Conservation (phyloP, 371 early-diverging fungal species). For the Coemansia sp. region DNA sequence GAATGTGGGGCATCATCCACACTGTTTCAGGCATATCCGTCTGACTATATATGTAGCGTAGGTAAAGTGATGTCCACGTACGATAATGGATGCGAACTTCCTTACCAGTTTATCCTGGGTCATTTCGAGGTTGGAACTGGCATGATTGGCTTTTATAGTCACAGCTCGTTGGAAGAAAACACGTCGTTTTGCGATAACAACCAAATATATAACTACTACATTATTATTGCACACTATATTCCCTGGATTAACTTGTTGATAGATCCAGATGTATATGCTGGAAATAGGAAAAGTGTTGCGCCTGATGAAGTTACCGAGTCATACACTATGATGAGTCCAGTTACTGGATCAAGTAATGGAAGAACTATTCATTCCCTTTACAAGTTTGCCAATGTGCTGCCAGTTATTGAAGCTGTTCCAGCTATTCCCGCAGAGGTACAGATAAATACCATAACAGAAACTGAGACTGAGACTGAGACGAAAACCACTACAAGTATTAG, state of each 20-base stretch:
- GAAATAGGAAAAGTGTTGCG: neutral
- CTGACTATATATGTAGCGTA: neutral
- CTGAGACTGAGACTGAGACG: neutral
- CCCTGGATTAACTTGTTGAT: conserved; percentile 6
- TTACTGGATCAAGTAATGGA: neutral
- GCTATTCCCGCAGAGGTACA: neutral
- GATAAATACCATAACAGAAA: neutral
- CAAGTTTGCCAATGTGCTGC: neutral
- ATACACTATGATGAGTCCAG: neutral
- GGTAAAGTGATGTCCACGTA: neutral
- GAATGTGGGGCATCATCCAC: conserved; percentile 1
- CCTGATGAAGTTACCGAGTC: neutral
- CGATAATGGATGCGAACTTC: neutral
- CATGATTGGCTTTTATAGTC: conserved; percentile 13
- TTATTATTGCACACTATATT: conserved; percentile 7
- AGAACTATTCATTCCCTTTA: neutral
- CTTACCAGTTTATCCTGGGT: conserved; percentile 13
- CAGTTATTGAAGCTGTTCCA: too few species aligned
- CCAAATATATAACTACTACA: neutral
- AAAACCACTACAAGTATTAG: neutral
- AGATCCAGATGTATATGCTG: neutral
- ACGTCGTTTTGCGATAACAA: neutral
- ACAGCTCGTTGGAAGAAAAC: neutral
- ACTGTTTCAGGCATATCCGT: conserved; percentile 2
- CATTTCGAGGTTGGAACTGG: neutral